These are phyloP conservation scores for Didymella sp. DNA, from an alignment of 2,329 filamentous ascomycete species.

Conservation along the genomic window DNA sequence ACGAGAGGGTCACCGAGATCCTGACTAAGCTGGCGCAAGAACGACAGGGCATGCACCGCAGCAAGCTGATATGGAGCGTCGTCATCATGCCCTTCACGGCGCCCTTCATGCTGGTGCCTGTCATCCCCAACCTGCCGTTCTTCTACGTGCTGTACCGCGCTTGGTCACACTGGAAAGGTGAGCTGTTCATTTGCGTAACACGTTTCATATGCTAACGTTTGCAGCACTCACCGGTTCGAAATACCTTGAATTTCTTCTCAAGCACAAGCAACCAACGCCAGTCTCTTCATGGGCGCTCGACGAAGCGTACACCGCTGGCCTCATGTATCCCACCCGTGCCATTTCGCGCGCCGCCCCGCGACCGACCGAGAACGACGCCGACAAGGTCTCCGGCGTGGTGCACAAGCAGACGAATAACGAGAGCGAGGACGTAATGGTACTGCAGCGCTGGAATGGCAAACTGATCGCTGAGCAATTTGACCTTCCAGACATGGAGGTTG, in stretches of 20 bases:
- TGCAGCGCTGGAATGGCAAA: conserved; percentile 59
- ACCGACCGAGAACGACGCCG: conserved; percentile 49
- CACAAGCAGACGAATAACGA: conserved; percentile 51
- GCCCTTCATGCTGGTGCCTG: conserved; percentile 81
- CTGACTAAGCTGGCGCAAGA: conserved; percentile 77
- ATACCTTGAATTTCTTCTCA: conserved; percentile 81
- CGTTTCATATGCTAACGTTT: neutral
- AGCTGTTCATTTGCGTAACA: too few relatives aligned
- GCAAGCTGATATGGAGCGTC: conserved; percentile 77
- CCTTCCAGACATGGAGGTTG: conserved; percentile 60
- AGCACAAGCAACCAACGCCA: conserved; percentile 72
- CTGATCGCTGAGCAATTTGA: conserved; percentile 58
- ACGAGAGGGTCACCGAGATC: conserved; percentile 68
- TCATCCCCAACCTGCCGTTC: conserved; percentile 93
- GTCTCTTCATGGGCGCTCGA: conserved; percentile 74
- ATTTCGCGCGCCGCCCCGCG: conserved; percentile 49
- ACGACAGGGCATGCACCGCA: conserved; percentile 77
- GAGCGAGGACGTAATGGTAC: conserved; percentile 57
- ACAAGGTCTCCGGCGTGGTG: conserved; percentile 49
- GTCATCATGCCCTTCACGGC: conserved; percentile 70
- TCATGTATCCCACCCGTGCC: conserved; percentile 53
- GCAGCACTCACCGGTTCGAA: conserved; percentile 79
- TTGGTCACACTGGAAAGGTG: conserved; percentile 56
- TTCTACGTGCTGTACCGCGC: conserved; percentile 93
- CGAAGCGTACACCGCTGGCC: conserved; percentile 69